Evolutionary conservation across 306 rosid genomes (phyloP).

Genomic region (Trifolium repens): DNA sequence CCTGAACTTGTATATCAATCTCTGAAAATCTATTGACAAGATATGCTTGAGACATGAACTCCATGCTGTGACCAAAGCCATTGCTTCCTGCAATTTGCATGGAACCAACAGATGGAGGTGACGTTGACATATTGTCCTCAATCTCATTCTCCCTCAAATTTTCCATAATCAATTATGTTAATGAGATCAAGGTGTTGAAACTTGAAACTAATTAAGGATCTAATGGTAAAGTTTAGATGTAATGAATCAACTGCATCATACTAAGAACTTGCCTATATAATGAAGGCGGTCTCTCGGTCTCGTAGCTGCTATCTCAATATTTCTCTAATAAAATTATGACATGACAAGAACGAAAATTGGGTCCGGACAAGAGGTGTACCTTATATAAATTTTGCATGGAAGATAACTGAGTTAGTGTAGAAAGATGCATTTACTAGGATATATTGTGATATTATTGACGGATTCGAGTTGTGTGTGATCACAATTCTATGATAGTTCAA

Average conservation of each 20-base stretch:
- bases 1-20: conserved; percentile 58
- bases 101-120: conserved; percentile 69
- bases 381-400: conserved; percentile 5
- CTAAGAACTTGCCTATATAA: too few relatives aligned
- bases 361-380: neutral
- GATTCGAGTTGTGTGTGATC: too few relatives aligned
- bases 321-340: neutral
- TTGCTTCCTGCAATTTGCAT: conserved; percentile 79
- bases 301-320: neutral
- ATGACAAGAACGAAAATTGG: neutral
- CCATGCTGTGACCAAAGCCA: conserved; percentile 81
- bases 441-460: too few relatives aligned
- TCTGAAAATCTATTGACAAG: conserved; percentile 65
- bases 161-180: conserved; percentile 60
- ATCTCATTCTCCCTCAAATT: conserved; percentile 68
- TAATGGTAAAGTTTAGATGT: conserved; percentile 35
- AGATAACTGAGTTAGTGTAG: neutral
- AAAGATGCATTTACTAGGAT: neutral
- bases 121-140: conserved; percentile 64
- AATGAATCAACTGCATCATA: too few relatives aligned
- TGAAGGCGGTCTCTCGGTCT: neutral
- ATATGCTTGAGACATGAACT: conserved; percentile 79
- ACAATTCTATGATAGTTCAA: too few relatives aligned
- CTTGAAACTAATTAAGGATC: conserved; percentile 30
- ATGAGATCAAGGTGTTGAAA: neutral